Evolutionary conservation across 2,329 filamentous ascomycete species (phyloP).

Genomic region (Simplicillium aogashimaense): DNA sequence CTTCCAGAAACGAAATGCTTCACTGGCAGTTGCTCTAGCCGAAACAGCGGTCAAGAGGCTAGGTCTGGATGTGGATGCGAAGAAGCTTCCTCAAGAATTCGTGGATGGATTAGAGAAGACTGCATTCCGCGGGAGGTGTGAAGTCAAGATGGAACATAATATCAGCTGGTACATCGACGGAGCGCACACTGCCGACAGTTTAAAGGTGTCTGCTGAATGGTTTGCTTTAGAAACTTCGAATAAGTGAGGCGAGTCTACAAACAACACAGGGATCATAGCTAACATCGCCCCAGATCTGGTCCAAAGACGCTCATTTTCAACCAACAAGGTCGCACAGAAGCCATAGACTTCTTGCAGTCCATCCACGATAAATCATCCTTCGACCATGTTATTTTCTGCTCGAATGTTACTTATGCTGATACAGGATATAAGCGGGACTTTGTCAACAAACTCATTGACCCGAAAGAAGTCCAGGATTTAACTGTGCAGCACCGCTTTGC

Average conservation of each 20-base stretch:
- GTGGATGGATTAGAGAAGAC: constrained; percentile 64
- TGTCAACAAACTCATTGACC: constrained; percentile 44
- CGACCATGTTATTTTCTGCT: constrained; percentile 72
- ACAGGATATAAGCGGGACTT: constrained; percentile 47
- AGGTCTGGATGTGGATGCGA: constrained; percentile 16
- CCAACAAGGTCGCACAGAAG: constrained; percentile 54
- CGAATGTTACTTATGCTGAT: constrained; percentile 53
- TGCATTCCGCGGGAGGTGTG: constrained; percentile 71
- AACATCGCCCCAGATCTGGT: constrained; percentile 16
- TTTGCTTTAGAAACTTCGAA: constrained; percentile 48
- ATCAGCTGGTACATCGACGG: constrained; percentile 86
- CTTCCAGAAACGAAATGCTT: constrained; percentile 52
- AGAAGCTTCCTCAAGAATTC: constrained; percentile 51
- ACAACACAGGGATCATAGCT: neutral
- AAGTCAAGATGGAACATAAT: constrained; percentile 40
- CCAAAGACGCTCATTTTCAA: constrained; percentile 71
- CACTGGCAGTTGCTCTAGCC: constrained; percentile 40
- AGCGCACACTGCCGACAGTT: constrained; percentile 85
- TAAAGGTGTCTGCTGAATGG: constrained; percentile 73
- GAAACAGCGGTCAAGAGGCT: constrained; percentile 37
- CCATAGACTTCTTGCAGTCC: constrained; percentile 37
- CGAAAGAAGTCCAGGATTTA: constrained; percentile 39
- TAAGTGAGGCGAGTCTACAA: constrained; percentile 13
- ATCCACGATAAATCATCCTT: constrained; percentile 34
- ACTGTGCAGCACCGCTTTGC: constrained; percentile 44